Conservation (phyloP, 129 eudicot species). For the Ambrosia trifida region DNA sequence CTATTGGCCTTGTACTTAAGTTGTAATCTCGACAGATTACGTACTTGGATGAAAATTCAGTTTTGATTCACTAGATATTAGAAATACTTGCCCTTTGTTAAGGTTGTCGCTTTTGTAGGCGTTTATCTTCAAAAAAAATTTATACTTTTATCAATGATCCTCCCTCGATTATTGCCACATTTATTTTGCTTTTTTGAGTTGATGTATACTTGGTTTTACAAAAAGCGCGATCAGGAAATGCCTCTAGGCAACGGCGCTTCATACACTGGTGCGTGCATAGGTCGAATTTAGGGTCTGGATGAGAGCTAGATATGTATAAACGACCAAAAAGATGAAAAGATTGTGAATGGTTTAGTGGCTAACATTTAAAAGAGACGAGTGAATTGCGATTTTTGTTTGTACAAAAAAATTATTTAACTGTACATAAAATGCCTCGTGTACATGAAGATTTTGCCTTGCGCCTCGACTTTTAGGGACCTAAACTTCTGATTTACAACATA, state of each 20-base stretch:
- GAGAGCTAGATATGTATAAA: too few relatives aligned
- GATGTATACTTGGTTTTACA: background rate
- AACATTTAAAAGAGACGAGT: background rate
- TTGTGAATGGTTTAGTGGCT: background rate
- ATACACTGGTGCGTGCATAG: background rate
- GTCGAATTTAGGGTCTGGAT: background rate
- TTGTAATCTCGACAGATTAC: slow-evolving; percentile 27
- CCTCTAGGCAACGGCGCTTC: background rate
- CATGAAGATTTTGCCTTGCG: background rate
- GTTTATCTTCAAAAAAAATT: background rate
- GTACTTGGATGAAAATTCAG: slow-evolving; percentile 5
- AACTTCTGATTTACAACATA: background rate
- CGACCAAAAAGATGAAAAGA: background rate
- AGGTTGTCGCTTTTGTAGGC: slow-evolving; percentile 10
- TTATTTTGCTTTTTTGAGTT: background rate
- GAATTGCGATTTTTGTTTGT: background rate
- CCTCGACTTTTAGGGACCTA: background rate
- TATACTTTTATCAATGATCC: background rate
- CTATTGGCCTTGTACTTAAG: slow-evolving; percentile 85
- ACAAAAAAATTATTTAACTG: background rate
- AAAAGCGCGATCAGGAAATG: background rate
- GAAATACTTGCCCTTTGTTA: background rate
- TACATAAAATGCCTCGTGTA: background rate
- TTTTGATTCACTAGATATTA: slow-evolving; percentile 11
- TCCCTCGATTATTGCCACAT: background rate